phyloP scores from a whole-genome alignment of 495 filamentous ascomycete genomes.

The Barbatosphaeria neglecta region DNA sequence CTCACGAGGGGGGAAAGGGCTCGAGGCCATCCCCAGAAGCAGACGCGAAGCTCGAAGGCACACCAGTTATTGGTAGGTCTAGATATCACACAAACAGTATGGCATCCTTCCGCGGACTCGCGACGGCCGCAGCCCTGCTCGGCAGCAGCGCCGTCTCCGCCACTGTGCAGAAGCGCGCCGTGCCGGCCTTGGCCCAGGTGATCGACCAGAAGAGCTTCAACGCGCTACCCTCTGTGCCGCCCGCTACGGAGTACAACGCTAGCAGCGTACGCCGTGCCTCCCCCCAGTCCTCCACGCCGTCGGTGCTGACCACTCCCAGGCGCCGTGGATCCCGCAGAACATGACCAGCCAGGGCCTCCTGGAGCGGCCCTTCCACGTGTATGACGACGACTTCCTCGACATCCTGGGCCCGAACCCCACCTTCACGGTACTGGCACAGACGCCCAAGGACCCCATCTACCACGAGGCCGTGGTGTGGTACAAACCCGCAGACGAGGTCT shows the following conservation, averaged over 20 bases:
- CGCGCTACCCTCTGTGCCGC: slow-evolving; percentile 17
- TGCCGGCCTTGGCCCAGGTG: slow-evolving; percentile 30
- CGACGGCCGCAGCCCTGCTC: not conserved
- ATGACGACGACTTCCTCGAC: slow-evolving; percentile 30
- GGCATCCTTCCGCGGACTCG: not conserved
- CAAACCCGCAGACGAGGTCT: slow-evolving; percentile 38
- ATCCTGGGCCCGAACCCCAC: slow-evolving; percentile 31
- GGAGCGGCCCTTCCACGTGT: slow-evolving; percentile 33
- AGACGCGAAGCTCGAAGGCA: no score
- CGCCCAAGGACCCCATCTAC: slow-evolving; percentile 29
- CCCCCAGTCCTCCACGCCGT: slow-evolving; percentile 20
- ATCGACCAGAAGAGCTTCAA: slow-evolving; percentile 32
- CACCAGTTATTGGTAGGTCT: no score
- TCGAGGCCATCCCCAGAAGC: no score
- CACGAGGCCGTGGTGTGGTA: slow-evolving; percentile 44
- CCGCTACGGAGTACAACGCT: slow-evolving; percentile 12
- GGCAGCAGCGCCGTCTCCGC: not conserved
- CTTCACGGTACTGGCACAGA: slow-evolving; percentile 29
- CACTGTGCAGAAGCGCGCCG: not conserved
- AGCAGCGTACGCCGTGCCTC: slow-evolving; percentile 9
- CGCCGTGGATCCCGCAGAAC: no score
- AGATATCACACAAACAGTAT: no score
- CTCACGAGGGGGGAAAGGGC: no score
- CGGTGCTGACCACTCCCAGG: slow-evolving; percentile 14
- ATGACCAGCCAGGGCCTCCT: no score